Conservation (phyloP, 805 yeast genomes). For the Candida maris region DNA sequence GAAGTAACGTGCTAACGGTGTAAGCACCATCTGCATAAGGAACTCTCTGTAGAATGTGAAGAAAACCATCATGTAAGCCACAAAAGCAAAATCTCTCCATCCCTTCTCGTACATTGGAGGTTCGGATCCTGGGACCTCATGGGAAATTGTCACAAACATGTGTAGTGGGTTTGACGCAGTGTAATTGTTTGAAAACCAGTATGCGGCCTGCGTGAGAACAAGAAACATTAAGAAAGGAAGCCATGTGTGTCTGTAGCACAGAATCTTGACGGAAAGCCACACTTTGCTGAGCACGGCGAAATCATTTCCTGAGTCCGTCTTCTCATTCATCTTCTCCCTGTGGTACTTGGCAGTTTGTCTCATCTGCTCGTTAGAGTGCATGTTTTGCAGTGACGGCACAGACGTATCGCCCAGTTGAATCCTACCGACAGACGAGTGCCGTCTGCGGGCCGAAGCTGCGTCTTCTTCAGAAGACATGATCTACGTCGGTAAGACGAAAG, state of each 20-base stretch:
- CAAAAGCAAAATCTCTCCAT: conserved; percentile 72
- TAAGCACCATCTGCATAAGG: conserved; percentile 73
- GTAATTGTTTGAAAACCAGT: conserved; percentile 53
- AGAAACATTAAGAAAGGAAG: conserved; percentile 56
- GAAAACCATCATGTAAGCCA: conserved; percentile 73
- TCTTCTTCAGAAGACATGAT: no score
- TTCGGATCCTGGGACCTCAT: conserved; percentile 56
- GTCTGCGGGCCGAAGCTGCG: conserved; percentile 15
- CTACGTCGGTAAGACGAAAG: no score
- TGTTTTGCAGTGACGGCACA: conserved; percentile 65
- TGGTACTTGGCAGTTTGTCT: conserved; percentile 36
- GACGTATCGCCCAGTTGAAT: conserved; percentile 71
- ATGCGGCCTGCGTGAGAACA: conserved; percentile 38
- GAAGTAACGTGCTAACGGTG: conserved; percentile 58
- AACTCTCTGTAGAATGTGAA: conserved; percentile 92
- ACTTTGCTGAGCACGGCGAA: conserved; percentile 54
- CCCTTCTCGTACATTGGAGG: conserved; percentile 79
- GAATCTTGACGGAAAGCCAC: conserved; percentile 54
- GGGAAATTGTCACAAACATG: conserved; percentile 62
- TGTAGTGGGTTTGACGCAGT: conserved; percentile 59
- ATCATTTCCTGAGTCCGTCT: conserved; percentile 36
- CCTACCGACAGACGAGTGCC: conserved; percentile 65
- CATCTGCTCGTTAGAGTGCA: conserved; percentile 46
- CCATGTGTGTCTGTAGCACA: conserved; percentile 67
- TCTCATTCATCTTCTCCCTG: conserved; percentile 27